Evolutionary conservation across 2,329 filamentous ascomycete genomes (phyloP).

Genomic region (Cordyceps militaris): DNA sequence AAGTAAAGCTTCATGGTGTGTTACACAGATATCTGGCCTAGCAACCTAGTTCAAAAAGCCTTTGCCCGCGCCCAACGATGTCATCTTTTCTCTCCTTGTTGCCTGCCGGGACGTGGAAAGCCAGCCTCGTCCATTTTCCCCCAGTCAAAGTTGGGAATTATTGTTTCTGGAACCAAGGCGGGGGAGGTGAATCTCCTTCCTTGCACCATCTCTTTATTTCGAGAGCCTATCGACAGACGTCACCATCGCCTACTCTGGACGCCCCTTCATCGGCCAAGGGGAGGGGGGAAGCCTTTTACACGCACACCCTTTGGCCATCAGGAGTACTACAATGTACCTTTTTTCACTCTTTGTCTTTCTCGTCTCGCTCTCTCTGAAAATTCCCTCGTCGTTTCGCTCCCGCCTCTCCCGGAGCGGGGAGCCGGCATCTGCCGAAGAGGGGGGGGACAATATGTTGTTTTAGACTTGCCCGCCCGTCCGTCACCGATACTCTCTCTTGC

Average conservation of each 20-base stretch:
- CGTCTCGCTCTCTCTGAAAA: neutral
- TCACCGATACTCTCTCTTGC: neutral
- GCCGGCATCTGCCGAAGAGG: neutral
- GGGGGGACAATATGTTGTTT: neutral
- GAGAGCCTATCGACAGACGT: neutral
- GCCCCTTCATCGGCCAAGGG: neutral
- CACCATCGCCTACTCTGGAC: neutral
- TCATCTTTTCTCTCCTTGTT: too few species aligned
- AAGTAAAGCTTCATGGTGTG: neutral
- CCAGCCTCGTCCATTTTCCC: neutral
- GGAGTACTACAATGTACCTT: too few species aligned
- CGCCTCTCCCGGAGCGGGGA: neutral
- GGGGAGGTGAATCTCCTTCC: neutral
- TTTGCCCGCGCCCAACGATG: neutral
- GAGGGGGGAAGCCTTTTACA: neutral
- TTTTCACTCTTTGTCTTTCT: neutral
- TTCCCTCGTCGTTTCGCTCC: neutral
- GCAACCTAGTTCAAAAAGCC: neutral
- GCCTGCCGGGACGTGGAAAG: neutral
- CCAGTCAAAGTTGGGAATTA: neutral
- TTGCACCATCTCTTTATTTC: neutral
- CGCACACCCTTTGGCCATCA: neutral
- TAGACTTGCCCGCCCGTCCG: neutral
- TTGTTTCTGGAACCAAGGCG: neutral
- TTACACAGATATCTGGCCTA: neutral